Percentiles rank a stretch among this genome's conserved stretches.
These are phyloP conservation scores for Beta vulgaris DNA, from an alignment of 148 eudicot species.

Conservation along the genomic window DNA sequence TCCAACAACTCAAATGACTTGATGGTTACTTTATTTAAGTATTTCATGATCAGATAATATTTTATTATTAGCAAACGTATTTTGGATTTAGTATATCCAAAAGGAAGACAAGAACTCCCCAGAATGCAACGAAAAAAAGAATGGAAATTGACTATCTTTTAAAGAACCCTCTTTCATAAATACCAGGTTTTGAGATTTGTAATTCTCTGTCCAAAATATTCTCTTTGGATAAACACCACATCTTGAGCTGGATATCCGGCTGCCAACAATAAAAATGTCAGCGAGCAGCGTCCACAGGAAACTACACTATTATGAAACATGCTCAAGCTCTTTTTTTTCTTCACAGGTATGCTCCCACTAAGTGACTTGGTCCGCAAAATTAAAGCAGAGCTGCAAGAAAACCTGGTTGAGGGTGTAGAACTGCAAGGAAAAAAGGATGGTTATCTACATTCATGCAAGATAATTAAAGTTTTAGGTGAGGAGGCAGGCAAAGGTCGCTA, in stretches of 20 bases:
- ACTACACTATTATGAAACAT: background rate
- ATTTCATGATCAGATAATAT: background rate
- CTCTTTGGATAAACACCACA: no score
- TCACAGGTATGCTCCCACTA: conserved; percentile 81
- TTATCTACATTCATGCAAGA: conserved; percentile 60
- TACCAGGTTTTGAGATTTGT: no score
- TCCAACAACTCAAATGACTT: background rate
- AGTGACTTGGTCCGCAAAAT: conserved; percentile 65
- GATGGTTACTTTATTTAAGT: background rate
- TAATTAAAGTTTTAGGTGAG: conserved; percentile 57
- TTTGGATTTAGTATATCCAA: no score
- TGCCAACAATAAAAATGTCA: no score
- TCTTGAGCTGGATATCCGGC: no score
- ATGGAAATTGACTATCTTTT: no score
- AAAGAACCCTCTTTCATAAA: no score
- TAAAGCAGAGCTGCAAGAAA: conserved; percentile 56
- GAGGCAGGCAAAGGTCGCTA: conserved; percentile 49
- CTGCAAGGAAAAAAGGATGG: conserved; percentile 67
- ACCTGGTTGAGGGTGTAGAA: conserved; percentile 68
- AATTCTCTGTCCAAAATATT: no score
- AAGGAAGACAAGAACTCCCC: no score
- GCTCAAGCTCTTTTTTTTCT: conserved; percentile 1
- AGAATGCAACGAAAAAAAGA: no score
- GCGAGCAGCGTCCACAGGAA: no score
- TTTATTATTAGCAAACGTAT: no score